A percentile compares a stretch with the other conserved stretches of the same genome.
Conservation (phyloP, 106 monocot species). For the Hemerocallis citrina region DNA sequence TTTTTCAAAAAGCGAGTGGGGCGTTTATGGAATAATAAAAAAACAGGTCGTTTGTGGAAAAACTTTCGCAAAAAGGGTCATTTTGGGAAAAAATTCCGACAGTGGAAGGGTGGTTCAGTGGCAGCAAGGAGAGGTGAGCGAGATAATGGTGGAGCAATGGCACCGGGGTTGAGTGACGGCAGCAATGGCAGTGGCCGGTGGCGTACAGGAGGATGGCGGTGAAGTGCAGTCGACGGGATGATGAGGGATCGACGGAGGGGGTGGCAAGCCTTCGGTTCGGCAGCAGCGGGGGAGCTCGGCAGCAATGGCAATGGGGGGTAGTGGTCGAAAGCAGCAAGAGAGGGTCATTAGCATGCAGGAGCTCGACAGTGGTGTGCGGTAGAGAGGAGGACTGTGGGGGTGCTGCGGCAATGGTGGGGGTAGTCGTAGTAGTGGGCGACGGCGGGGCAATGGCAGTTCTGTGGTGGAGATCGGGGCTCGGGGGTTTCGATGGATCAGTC, state of each 20-base stretch:
- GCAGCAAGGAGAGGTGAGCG: not conserved
- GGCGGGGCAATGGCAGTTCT: not conserved
- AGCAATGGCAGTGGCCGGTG: not conserved
- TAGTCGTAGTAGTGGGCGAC: not conserved
- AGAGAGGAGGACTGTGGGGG: not conserved
- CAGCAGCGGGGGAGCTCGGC: not conserved
- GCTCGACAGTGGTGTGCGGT: not conserved
- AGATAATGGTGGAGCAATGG: not conserved
- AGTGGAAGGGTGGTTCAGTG: not conserved
- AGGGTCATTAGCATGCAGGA: not conserved
- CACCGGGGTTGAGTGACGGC: not conserved
- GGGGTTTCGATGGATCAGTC: not conserved
- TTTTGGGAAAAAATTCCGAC: not conserved
- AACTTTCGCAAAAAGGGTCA: too few relatives aligned
- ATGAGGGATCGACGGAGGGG: not conserved
- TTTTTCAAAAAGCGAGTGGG: too few relatives aligned
- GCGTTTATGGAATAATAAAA: too few relatives aligned
- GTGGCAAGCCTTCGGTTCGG: not conserved
- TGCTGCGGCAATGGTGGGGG: not conserved
- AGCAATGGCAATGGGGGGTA: not conserved
- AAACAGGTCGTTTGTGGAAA: too few relatives aligned
- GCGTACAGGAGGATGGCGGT: not conserved
- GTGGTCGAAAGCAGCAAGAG: not conserved
- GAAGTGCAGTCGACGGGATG: not conserved
- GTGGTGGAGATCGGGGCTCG: not conserved